Evolutionary conservation across 1,284 basidiomycete genomes (phyloP).

Genomic region (Marasmius sp.): DNA sequence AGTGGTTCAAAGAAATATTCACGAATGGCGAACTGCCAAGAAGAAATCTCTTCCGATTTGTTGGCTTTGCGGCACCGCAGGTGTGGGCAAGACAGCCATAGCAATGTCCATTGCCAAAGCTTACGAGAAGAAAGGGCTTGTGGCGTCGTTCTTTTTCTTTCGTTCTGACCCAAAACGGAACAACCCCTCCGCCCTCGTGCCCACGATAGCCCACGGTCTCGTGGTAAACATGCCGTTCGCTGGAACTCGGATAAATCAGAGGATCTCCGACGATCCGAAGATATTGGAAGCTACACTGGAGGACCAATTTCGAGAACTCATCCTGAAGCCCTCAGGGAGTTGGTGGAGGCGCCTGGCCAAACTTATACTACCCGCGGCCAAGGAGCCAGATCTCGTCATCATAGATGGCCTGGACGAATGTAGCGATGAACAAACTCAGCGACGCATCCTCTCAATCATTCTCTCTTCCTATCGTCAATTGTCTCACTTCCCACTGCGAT

Average conservation of each 20-base stretch:
- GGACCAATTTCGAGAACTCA: slow-evolving; percentile 1
- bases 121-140: background rate
- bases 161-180: slow-evolving; percentile 4
- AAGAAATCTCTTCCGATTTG: slow-evolving; percentile 2
- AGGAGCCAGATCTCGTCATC: background rate
- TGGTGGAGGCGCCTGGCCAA: background rate
- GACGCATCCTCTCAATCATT: background rate
- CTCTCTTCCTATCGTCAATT: background rate
- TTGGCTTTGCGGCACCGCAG: slow-evolving; percentile 18
- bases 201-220: slow-evolving; percentile 3
- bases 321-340: background rate
- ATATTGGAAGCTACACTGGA: slow-evolving; percentile 1
- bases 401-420: slow-evolving; percentile 8
- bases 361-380: too few species aligned
- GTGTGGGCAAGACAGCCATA: slow-evolving; percentile 19
- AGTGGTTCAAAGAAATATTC: slow-evolving; percentile 10
- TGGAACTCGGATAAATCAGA: background rate
- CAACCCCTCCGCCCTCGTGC: background rate
- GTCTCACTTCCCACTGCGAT: slow-evolving; percentile 18
- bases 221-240: background rate
- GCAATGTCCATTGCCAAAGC: slow-evolving; percentile 17
- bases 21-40: slow-evolving; percentile 6
- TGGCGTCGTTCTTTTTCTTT: slow-evolving; percentile 20
- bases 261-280: background rate
- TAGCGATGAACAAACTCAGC: background rate